Conservation (phyloP, 192 early-diverging fungal species). For the Backusella morwellensis region DNA sequence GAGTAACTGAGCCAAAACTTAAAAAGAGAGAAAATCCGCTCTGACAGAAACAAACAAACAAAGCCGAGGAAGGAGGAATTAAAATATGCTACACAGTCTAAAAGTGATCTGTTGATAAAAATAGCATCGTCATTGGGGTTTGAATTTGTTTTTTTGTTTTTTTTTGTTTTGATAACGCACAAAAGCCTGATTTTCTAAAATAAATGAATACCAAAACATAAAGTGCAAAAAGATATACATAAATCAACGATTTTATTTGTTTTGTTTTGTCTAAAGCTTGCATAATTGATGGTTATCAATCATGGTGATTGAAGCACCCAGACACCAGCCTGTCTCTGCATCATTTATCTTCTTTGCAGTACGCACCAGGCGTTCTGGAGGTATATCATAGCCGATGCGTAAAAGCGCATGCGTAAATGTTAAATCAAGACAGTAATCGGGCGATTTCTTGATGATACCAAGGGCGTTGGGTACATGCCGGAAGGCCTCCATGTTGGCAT, state of each 20-base stretch:
- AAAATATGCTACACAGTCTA: too few relatives aligned
- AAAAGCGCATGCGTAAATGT: constrained; percentile 86
- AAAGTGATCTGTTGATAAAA: too few relatives aligned
- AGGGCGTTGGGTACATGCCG: constrained; percentile 56
- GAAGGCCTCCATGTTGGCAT: constrained; percentile 39
- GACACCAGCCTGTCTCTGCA: constrained; percentile 95
- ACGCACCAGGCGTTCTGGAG: constrained; percentile 62
- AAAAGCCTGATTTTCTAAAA: too few relatives aligned
- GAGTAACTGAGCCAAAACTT: too few relatives aligned
- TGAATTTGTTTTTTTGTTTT: too few relatives aligned
- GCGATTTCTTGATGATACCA: constrained; percentile 44
- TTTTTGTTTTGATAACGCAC: too few relatives aligned
- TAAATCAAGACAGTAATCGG: constrained; percentile 89
- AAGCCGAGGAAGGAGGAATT: too few relatives aligned
- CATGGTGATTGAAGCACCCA: constrained; percentile 88
- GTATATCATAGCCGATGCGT: constrained; percentile 81
- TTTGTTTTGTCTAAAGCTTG: constrained; percentile 14
- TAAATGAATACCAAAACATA: not conserved
- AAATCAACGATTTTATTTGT: not conserved
- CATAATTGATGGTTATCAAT: constrained; percentile 54
- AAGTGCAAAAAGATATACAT: not conserved
- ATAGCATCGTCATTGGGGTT: too few relatives aligned
- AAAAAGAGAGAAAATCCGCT: too few relatives aligned
- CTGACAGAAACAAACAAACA: too few relatives aligned
- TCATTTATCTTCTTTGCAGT: constrained; percentile 90